Evolutionary conservation across 169 alveolate species (phyloP), one percentile per base, ranked within the genome.

Genomic region (Cryptosporidium parvum): DNA sequence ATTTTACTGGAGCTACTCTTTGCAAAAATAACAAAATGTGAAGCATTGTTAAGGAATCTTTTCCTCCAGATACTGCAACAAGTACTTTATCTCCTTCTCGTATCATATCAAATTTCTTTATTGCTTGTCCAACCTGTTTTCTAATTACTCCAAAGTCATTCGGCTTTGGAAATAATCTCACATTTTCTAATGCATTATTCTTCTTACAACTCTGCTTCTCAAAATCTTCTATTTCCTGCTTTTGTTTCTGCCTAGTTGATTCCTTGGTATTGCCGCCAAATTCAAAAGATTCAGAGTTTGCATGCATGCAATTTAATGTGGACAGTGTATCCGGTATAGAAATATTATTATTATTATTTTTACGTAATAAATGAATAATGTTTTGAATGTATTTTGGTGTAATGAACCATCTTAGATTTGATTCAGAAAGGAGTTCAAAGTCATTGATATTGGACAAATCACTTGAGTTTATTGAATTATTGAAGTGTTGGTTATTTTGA

Each of bases 1-100:
- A 96, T 80, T 91, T 91, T 39, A 96, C 91, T 29, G 97, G 97
- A 33, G 97, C 94, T 14, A 93, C 87, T 84, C 80, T 91, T 85
- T 94, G 93, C 16, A 96, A 70, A 62, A 93, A 93, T 69, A 86
- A 67, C 68, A 97, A 85, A 51, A 94, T 93, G 72, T 96, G 97
- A 14, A 97, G 94, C 85, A 97, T 73, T 5, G 98, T 94, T 69
- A 97, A 93, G 23, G 98, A 95, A 91, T 97, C 99, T 86, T 97
- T 97, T 68, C 99, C 99, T 26, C 99, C 99, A 48, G 96, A 91
- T 0, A 97, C 95, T 45, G 98, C 98, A 14, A 97, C 97, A n/a
- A 97, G 87, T 4, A 97, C 89, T 39, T 96, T 87, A 75, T 97
- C 99, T 26, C 97, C 97, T n/a, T 94, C 95, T 39, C 94, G 91